Conservation (phyloP, 495 filamentous ascomycete genomes). For the Hypoxylon lienhwacheense region DNA sequence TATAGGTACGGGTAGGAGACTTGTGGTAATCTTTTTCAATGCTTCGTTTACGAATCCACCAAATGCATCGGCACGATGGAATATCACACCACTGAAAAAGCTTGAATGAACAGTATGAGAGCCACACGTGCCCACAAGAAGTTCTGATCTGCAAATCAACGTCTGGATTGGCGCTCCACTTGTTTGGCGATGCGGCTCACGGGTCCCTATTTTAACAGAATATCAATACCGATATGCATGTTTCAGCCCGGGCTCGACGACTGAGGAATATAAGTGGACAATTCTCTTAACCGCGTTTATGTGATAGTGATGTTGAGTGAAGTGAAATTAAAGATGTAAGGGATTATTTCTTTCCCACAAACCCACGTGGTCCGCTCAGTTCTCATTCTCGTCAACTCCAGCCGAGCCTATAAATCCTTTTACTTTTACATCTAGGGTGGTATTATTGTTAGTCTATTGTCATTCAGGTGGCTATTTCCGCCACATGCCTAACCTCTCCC, state of each 20-base stretch:
- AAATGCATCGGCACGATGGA: no score
- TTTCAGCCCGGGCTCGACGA: constrained; percentile 11
- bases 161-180: neutral
- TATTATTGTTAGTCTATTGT: constrained; percentile 22
- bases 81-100: no score
- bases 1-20: no score
- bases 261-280: neutral
- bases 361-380: neutral
- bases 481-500: constrained; percentile 3
- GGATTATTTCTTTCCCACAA: neutral
- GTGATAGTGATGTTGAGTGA: constrained; percentile 4
- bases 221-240: constrained; percentile 22
- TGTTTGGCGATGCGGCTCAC: constrained; percentile 15
- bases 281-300: neutral
- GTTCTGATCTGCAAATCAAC: constrained; percentile 12
- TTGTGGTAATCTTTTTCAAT: no score
- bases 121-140: neutral
- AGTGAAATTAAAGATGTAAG: neutral
- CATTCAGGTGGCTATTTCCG: constrained; percentile 2
- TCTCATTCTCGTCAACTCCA: neutral
- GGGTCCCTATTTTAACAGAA: neutral
- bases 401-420: neutral
- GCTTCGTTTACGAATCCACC: no score
- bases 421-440: constrained; percentile 13
- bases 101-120: constrained; percentile 1